Evolutionary conservation across 306 rosid genomes (phyloP).

Genomic region (Trifolium pratense): DNA sequence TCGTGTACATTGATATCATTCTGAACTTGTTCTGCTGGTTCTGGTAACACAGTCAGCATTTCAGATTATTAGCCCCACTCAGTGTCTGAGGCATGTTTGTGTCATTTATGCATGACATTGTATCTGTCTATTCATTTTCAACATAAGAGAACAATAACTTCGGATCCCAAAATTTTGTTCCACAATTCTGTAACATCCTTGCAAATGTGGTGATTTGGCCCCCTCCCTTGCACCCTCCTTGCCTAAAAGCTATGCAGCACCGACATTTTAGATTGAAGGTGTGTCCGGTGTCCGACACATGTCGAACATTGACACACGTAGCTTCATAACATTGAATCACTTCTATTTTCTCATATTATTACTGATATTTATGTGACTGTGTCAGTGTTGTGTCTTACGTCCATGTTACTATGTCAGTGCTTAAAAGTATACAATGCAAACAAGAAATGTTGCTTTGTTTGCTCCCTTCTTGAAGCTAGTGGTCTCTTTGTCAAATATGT

Average conservation of each 20-base stretch:
- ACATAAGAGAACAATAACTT: background rate
- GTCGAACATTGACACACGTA: no score
- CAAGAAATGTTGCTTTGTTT: conserved; percentile 4
- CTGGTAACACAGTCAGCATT: conserved; percentile 20
- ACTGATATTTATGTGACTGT: no score
- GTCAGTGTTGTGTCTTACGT: no score
- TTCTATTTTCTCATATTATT: no score
- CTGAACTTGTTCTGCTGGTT: conserved; percentile 2
- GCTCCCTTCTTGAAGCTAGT: conserved; percentile 34
- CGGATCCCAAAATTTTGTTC: background rate
- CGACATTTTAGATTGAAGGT: no score
- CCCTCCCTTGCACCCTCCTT: background rate
- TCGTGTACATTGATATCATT: conserved; percentile 8
- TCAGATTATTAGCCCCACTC: background rate
- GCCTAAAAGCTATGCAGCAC: no score
- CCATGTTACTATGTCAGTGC: no score
- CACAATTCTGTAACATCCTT: background rate
- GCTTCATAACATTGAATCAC: no score
- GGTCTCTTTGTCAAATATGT: no score
- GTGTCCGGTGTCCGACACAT: no score
- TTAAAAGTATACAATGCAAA: background rate
- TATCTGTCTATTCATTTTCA: background rate
- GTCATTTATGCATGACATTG: conserved; percentile 1
- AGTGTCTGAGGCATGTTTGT: background rate
- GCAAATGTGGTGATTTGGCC: background rate